Conservation (phyloP, 257 asterid species). For the Henckelia pumila region DNA sequence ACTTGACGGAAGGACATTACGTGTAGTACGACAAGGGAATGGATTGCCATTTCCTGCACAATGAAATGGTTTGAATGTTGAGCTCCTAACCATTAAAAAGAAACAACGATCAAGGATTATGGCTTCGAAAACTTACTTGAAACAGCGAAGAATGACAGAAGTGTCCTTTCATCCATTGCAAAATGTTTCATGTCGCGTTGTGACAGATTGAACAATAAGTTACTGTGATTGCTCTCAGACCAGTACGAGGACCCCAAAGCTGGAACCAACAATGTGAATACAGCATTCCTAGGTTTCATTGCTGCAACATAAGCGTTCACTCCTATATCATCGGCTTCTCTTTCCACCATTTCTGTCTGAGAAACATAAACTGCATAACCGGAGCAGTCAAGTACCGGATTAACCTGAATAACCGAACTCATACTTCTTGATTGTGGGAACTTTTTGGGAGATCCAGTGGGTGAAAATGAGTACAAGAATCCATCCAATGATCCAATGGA, state of each 20-base stretch:
- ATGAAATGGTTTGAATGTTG: conserved; percentile 1
- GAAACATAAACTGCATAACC: conserved; percentile 70
- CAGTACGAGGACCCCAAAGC: conserved; percentile 53
- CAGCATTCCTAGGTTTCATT: conserved; percentile 58
- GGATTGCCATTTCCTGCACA: conserved; percentile 66
- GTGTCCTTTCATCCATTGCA: conserved; percentile 60
- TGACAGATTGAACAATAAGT: conserved; percentile 43
- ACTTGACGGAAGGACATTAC: conserved; percentile 40
- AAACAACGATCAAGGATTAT: not conserved
- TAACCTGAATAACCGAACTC: conserved; percentile 62
- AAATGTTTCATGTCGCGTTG: conserved; percentile 66
- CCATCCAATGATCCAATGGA: conserved; percentile 91
- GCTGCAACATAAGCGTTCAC: conserved; percentile 63
- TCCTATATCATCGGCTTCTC: conserved; percentile 41
- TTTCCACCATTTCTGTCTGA: conserved; percentile 71
- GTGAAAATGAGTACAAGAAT: conserved; percentile 81
- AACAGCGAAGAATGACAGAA: conserved; percentile 58
- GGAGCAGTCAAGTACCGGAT: conserved; percentile 82
- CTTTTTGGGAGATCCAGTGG: conserved; percentile 52
- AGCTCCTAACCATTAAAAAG: not conserved
- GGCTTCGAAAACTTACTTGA: conserved; percentile 50
- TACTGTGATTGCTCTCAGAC: conserved; percentile 75
- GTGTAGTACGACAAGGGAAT: conserved; percentile 59
- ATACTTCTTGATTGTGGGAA: conserved; percentile 45
- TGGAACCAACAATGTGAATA: conserved; percentile 57